phyloP scores from a whole-genome alignment of 441 rosid species.

The Iberis amara region DNA sequence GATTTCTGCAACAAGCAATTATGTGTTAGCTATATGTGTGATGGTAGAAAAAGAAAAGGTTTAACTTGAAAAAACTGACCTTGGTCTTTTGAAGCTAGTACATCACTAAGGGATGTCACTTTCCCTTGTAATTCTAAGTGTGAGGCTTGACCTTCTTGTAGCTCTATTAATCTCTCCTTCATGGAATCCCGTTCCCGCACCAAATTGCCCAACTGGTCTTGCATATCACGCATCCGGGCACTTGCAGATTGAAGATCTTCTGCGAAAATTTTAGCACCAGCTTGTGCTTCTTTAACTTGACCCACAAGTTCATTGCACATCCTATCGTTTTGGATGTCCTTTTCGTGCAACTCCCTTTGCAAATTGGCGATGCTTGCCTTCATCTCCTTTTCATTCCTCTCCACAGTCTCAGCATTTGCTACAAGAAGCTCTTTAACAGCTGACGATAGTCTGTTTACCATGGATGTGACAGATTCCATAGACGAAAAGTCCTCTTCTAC shows the following conservation, averaged over 20 bases:
- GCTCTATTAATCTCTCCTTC: slow-evolving; percentile 52
- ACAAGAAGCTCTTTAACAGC: slow-evolving; percentile 47
- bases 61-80: slow-evolving; percentile 43
- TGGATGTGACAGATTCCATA: slow-evolving; percentile 52
- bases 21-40: slow-evolving; percentile 16
- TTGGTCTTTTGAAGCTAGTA: slow-evolving; percentile 79
- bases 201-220: slow-evolving; percentile 45
- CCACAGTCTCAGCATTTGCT: slow-evolving; percentile 47
- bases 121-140: slow-evolving; percentile 51
- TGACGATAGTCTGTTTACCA: slow-evolving; percentile 52
- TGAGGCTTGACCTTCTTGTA: slow-evolving; percentile 57
- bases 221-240: slow-evolving; percentile 49
- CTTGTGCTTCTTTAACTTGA: slow-evolving; percentile 97
- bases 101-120: slow-evolving; percentile 48
- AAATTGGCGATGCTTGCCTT: slow-evolving; percentile 59
- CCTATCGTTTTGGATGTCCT: slow-evolving; percentile 78
- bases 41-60: slow-evolving; percentile 8
- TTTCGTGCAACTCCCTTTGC: slow-evolving; percentile 92
- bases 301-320: slow-evolving; percentile 78
- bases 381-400: slow-evolving; percentile 66
- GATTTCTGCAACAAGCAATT: slow-evolving; percentile 53
- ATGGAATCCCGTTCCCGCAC: slow-evolving; percentile 49
- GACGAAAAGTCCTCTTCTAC: slow-evolving; percentile 35
- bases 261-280: slow-evolving; percentile 52
- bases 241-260: slow-evolving; percentile 69